These are phyloP conservation scores for Phytophthora nicotianae DNA, from an alignment of 352 stramenopile species.

Conservation along the genomic window DNA sequence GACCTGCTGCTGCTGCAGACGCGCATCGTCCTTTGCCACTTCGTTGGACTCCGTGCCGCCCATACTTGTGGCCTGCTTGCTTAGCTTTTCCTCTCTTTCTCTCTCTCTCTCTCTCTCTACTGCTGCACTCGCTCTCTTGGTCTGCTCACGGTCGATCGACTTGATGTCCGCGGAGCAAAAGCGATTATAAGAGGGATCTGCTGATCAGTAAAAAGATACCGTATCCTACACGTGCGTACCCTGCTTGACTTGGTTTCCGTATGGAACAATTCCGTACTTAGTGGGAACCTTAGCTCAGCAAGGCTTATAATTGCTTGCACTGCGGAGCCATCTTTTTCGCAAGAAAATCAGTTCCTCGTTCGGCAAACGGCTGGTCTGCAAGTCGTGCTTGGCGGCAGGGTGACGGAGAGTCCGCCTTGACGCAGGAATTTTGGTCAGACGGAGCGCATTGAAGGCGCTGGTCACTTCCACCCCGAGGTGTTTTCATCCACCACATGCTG, in stretches of 20 bases:
- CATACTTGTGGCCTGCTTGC: slow-evolving; percentile 20
- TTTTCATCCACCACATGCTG: slow-evolving; percentile 4
- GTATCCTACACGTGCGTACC: slow-evolving; percentile 2
- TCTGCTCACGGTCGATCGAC: slow-evolving; percentile 9
- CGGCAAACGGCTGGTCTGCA: slow-evolving; percentile 5
- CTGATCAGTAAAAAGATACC: slow-evolving; percentile 16
- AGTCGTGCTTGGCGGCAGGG: background rate
- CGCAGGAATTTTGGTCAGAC: slow-evolving; percentile 8
- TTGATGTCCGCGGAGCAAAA: slow-evolving; percentile 29
- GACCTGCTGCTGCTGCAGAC: slow-evolving; percentile 22
- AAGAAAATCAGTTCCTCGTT: slow-evolving; percentile 5
- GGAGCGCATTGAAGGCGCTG: slow-evolving; percentile 7
- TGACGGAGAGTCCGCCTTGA: background rate
- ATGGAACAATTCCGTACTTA: slow-evolving; percentile 8
- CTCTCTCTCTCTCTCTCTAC: slow-evolving; percentile 3
- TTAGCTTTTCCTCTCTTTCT: slow-evolving; percentile 6
- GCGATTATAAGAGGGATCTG: slow-evolving; percentile 22
- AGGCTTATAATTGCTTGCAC: background rate
- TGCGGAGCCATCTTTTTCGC: background rate
- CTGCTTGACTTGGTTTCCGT: slow-evolving; percentile 12
- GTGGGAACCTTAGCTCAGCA: background rate
- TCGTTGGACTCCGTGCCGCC: slow-evolving; percentile 38
- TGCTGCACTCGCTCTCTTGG: slow-evolving; percentile 10
- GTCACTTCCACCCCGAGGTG: background rate
- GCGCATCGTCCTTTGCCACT: slow-evolving; percentile 30